Evolutionary conservation across 257 asterid species (phyloP), one percentile per base, ranked within the genome.

Genomic region (Fraxinus americana): DNA sequence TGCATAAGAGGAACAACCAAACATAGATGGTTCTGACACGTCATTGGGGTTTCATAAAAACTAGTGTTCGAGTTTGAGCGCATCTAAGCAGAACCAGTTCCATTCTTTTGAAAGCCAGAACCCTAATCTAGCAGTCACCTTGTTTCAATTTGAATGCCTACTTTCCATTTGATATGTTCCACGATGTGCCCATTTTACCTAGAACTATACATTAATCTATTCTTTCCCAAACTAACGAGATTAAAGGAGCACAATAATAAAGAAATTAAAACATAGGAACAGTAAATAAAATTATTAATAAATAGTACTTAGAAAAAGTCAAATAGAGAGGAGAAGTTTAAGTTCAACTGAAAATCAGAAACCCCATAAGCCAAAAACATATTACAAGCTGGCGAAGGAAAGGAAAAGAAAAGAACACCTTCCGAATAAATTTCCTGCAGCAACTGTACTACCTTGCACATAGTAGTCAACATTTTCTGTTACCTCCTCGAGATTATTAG

Each of bases 351-450:
- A 36, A 72, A 70, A 75, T 19, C 41, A 68, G 21, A 25, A 78
- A 73, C 23, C 41, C 75, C 73, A 77, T 65, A 57, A 48, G 65
- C 67, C 71, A 67, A 66, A 38, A 72, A 71, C 71, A 48, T 70
- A 34, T 45, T 41, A 36, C 30, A 73, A 75, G 82, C 77, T 77
- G 3, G 75, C 29, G 32, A 73, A 83, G 61, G 78, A 65, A 41
- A 72, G 74, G 81, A 66, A 77, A 27, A 67, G 75, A 78, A 73
- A 74, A 82, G 41, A 38, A 75, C 70, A 91, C 99, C 98, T 95
- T 88, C 97, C 99, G 88, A 95, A 95, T 86, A 95, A 83, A 88
- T 95, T 95, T 80, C 99, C 99, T 13, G 97, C 98, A 76, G 99
- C 97, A 87, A 95, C 78, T 76, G 98, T 95, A 85, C 93, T 87